Conservation (phyloP, 1,284 basidiomycete species). For the Cutaneotrichosporon sp. region DNA sequence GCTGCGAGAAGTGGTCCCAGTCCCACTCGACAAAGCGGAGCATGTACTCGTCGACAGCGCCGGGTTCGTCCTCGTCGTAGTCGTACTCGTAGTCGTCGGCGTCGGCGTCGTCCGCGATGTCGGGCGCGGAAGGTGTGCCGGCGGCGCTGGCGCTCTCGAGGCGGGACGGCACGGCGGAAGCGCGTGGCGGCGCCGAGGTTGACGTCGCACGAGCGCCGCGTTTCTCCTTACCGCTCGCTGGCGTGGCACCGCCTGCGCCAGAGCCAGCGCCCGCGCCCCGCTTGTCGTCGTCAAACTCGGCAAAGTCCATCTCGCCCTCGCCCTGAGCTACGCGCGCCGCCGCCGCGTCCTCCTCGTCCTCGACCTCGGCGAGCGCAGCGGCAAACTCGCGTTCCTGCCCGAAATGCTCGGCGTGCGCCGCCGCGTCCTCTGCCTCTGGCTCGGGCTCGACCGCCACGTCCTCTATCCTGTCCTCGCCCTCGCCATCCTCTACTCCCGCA, state of each 20-base stretch:
- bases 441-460: constrained; percentile 29
- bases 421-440: constrained; percentile 29
- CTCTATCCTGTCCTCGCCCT: constrained; percentile 35
- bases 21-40: constrained; percentile 66
- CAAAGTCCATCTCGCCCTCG: constrained; percentile 75
- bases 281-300: constrained; percentile 59
- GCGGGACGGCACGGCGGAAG: constrained; percentile 5
- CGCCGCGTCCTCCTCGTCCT: constrained; percentile 78
- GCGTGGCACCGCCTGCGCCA: constrained; percentile 43
- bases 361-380: constrained; percentile 71
- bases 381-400: constrained; percentile 53
- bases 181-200: background rate
- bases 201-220: no score
- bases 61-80: constrained; percentile 51
- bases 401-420: constrained; percentile 27
- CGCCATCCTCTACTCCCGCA: constrained; percentile 48
- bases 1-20: constrained; percentile 30
- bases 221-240: constrained; percentile 5
- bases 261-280: constrained; percentile 5
- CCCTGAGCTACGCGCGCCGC: constrained; percentile 73
- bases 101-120: constrained; percentile 49
- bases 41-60: constrained; percentile 74
- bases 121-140: constrained; percentile 24
- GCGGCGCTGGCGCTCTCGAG: constrained; percentile 1
- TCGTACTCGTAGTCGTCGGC: constrained; percentile 34